Percentiles rank a stretch among this genome's conserved stretches.
Conservation (phyloP, 225 moss, liverwort and hornwort genomes). For the Marchantia polymorpha region DNA sequence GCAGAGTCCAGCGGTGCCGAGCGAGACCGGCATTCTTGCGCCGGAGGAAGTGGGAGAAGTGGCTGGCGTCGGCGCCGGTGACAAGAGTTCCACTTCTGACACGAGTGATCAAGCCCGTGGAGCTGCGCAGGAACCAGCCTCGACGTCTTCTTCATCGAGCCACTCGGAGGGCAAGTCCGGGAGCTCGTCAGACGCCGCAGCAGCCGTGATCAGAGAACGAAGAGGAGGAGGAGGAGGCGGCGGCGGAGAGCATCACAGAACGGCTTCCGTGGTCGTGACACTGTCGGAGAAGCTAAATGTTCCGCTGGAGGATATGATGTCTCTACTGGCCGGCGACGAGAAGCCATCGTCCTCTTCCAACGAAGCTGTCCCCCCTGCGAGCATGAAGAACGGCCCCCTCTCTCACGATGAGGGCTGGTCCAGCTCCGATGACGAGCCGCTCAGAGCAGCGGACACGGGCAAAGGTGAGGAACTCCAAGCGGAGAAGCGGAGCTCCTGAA, state of each 20-base stretch:
- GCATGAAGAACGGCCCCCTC: background rate
- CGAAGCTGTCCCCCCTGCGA: background rate
- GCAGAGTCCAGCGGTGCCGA: background rate
- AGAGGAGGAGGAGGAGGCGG: background rate
- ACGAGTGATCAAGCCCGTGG: background rate
- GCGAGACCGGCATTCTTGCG: too few species aligned
- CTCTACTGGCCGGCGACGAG: slow-evolving; percentile 40
- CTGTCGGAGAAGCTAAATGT: slow-evolving; percentile 44
- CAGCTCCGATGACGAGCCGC: slow-evolving; percentile 24
- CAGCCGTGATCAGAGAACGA: background rate
- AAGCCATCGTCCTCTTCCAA: slow-evolving; percentile 4
- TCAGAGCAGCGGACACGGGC: background rate
- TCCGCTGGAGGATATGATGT: slow-evolving; percentile 45
- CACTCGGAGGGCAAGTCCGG: too few species aligned
- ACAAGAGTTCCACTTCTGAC: background rate
- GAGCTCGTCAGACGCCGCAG: too few species aligned
- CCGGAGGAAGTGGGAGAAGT: background rate
- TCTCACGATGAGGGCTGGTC: slow-evolving; percentile 35
- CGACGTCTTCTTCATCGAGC: too few species aligned
- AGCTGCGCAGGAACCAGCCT: background rate
- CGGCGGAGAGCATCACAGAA: slow-evolving; percentile 19
- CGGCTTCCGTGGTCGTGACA: slow-evolving; percentile 40
- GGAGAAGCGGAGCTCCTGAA: background rate
- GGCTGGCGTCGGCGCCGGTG: too few species aligned
- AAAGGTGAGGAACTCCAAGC: background rate